Base-by-base conservation (phyloP, 495 filamentous ascomycete species). In the Aspergillus diversus region DNA sequence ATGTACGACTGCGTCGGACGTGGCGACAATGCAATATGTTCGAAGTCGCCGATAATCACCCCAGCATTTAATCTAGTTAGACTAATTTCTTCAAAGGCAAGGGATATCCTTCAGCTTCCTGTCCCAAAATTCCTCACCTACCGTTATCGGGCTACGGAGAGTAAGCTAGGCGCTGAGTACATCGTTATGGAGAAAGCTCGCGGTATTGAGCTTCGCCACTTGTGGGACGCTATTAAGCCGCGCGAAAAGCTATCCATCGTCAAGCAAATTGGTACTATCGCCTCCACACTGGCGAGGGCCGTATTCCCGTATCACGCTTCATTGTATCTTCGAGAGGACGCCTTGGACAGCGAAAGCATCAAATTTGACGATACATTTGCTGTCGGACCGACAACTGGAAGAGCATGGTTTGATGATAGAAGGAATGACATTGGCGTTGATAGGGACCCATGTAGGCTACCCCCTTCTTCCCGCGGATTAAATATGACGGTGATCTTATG, bases 1-100 rank as follows among this genome's bases (percentile, higher is more conserved):
- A 43, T 65, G 69, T 35, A 71, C 66, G 5, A 76, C 72, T 1
- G 71, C 69, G 16, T 79, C 77, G 6, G 75, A 80, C 63, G 75
- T 79, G 27, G 75, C 75, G 35, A 77, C 73, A 21, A 66, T 75
- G 65, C 60, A 67, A 32, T 77, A 61, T 61, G 65, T 64, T 27
- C 11, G 39, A 55, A 47, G 5, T 16, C 17, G 13, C 12, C 57
- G 46, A 49, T 49, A n/a, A 46, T 27, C 11, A 33, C 3, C 6
- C 51, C 11, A 9, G 5, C 9, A 33, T 31, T 33, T 27, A 54
- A 9, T 6, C 31, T 35, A 33, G 39, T 13, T 49, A 2, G 37
- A 51, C 31, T 59, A 17, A 58, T 33, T 7, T 42, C 1, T 27
- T 35, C 0, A n/a, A 39, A 58, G 47, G 61, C 55, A 52, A 49